These are phyloP conservation scores for Skeletonema marinoi DNA, from an alignment of 108 stramenopile genomes.

Conservation along the genomic window DNA sequence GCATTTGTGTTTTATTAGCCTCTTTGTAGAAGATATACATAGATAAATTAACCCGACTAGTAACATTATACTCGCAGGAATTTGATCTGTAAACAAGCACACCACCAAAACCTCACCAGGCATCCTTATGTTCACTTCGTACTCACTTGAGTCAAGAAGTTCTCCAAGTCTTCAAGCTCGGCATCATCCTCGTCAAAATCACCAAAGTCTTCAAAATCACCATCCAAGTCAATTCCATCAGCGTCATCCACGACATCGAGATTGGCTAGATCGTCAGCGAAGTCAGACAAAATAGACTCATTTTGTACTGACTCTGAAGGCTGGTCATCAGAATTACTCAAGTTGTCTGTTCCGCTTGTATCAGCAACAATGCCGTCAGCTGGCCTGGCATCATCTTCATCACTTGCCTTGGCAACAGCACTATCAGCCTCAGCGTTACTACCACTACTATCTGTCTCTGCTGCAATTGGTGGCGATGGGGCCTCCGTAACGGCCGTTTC, in stretches of 20 bases:
- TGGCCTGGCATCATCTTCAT: not conserved
- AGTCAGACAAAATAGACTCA: slow-evolving; percentile 2
- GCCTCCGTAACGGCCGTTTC: not conserved
- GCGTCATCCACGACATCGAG: slow-evolving; percentile 54
- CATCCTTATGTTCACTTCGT: not conserved
- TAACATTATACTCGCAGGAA: too few relatives aligned
- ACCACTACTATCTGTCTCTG: not conserved
- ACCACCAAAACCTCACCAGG: too few relatives aligned
- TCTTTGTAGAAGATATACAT: too few relatives aligned
- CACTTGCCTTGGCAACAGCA: not conserved
- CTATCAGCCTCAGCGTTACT: not conserved
- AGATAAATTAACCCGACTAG: too few relatives aligned
- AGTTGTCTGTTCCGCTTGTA: not conserved
- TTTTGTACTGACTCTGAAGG: not conserved
- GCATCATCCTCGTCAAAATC: slow-evolving; percentile 61
- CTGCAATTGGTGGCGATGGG: not conserved
- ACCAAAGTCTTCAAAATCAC: slow-evolving; percentile 61
- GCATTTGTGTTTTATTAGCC: too few relatives aligned
- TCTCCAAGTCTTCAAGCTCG: slow-evolving; percentile 79
- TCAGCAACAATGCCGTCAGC: slow-evolving; percentile 8
- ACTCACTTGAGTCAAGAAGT: slow-evolving; percentile 57
- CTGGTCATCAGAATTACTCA: not conserved
- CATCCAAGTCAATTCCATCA: slow-evolving; percentile 37
- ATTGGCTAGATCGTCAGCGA: slow-evolving; percentile 51
- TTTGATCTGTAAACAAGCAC: too few relatives aligned